Base-by-base conservation (phyloP, 805 yeast species). In the Candida silvatica region DNA sequence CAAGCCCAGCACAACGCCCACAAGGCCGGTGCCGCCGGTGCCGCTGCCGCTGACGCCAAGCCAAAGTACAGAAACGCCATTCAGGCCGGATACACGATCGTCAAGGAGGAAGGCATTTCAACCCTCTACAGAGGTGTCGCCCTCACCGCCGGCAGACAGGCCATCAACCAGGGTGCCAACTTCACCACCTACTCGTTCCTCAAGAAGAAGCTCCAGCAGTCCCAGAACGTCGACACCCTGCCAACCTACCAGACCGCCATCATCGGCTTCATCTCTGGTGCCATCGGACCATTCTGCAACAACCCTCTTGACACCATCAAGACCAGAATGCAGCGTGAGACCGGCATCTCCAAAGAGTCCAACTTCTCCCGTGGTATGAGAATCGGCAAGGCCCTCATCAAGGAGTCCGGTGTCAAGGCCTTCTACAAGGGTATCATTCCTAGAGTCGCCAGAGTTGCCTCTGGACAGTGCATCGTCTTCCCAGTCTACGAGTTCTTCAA, bases 401-500 rank as follows among this genome's bases (percentile, higher is more conserved):
- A 77, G 56, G 94, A 86, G 66, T 95, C 87, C 63, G 98, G 98
- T 47, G 65, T 77, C 46, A 69, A 72, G 36, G 94, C 95, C 28
- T 72, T 90, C 58, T 90, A 90, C 69, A 85, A 90, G 58, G 98
- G 98, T 65, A 90, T 90, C 56, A 87, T 97, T 17, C 98, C 98
- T 49, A 80, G 98, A 67, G 90, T 90, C 48, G 88, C 90, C 94
- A 81, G 98, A 66, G 98, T 90, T 35, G 98, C 98, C 9, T 97
- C 98, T 17, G 98, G 98, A 42, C 98, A 90, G 65, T 97, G 97
- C 37, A 97, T 90, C 38, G 92, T 97, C 14, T 90, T 90, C 66
- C 92, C 97, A 6, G 95, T 92, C 29, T 90, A 90, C 61, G 98
- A 90, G 65, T 80, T 69, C 54, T 82, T 86, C 56, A 81, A 87